Conservation (phyloP, 192 early-diverging fungal species). For the Entrophospora sp. region DNA sequence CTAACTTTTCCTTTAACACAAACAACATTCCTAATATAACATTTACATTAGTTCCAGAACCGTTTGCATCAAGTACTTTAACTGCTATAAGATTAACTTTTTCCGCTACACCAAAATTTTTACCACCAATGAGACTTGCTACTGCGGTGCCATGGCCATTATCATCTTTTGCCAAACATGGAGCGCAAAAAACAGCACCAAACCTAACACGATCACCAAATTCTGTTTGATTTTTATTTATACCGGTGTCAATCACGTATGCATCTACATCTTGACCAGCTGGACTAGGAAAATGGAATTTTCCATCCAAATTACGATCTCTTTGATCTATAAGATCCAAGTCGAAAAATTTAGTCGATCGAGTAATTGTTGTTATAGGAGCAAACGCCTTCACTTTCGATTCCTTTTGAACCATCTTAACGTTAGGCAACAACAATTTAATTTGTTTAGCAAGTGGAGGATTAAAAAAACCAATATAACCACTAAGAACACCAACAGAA, state of each 20-base stretch:
- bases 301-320: constrained; percentile 6
- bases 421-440: no score
- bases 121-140: constrained; percentile 59
- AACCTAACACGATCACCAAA: constrained; percentile 64
- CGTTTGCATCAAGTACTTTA: constrained; percentile 54
- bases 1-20: constrained; percentile 8
- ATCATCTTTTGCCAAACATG: constrained; percentile 34
- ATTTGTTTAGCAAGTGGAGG: no score
- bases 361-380: no score
- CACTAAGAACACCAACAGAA: no score
- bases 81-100: constrained; percentile 57
- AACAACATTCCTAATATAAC: constrained; percentile 42
- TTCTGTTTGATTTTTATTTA: constrained; percentile 52
- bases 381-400: no score
- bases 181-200: constrained; percentile 32
- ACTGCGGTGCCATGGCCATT: constrained; percentile 65
- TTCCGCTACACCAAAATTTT: constrained; percentile 64
- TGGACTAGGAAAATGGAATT: constrained; percentile 63
- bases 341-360: no score
- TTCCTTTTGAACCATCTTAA: no score
- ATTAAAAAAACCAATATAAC: no score
- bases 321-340: constrained; percentile 72
- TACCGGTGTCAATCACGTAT: constrained; percentile 58
- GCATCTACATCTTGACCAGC: constrained; percentile 49
- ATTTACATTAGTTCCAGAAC: constrained; percentile 42